Base-by-base conservation (phyloP, 176 grass and related monocot genomes). In the Musa beccarii region DNA sequence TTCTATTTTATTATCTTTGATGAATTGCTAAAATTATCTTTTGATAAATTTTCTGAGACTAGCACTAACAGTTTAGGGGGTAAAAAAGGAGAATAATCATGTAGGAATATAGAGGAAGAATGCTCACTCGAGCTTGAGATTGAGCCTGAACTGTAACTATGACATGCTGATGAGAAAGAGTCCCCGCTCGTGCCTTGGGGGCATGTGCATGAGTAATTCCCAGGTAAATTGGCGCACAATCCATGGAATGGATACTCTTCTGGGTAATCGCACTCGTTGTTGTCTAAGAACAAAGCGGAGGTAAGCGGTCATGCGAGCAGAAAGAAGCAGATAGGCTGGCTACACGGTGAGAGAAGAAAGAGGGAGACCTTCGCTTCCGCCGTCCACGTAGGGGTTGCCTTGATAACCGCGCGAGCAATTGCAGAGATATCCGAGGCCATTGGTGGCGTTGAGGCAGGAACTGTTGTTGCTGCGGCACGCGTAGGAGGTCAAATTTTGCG, bases 321-420 rank as follows among this genome's bases (percentile, higher is more conserved):
- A 43, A 43, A 43, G 34, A 43, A 43, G 34, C 34, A 43, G 34
- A 43, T 43, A n/a, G n/a, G n/a, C n/a, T 43, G 34, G 34, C 34
- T 43, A 43, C 34, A 43, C 6, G 34, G 34, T 23, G 25, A 52
- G 67, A 21, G 5, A 49, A 12, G 7, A 15, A 8, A 25, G 59
- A 59, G 53, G 57, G 1, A 19, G 20, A 83, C 81, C 81, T 78
- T 23, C 53, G 59, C 82, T 79, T 20, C 82, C 82, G 57, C n/a
- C 51, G 0, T 1, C 13, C 22, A 84, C 9, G 19, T 78, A 78
- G 1, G 82, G 76, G 26, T 79, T 79, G 26, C 76, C 82, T 34
- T 52, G 6, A 14, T 74, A 84, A 49, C 76, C 82, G 16, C 0
- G 0, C 21, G 55, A 51, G 69, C 82, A 84, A 1, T 63, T 79